Conservation (phyloP, 257 asterid genomes). For the Solanum okadae region DNA sequence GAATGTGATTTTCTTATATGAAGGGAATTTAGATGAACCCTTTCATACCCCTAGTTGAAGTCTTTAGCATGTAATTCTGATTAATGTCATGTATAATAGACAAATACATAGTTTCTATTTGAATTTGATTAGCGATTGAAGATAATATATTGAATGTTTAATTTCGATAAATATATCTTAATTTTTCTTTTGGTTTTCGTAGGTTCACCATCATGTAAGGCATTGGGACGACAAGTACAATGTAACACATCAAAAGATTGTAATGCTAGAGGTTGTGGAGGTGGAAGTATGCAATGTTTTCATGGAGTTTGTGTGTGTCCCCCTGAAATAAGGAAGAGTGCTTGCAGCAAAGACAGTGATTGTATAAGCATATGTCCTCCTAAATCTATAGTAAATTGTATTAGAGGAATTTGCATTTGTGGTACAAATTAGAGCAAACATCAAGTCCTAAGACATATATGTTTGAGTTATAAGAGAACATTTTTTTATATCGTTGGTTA, state of each 20-base stretch:
- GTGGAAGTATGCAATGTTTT: background rate
- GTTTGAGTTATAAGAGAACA: background rate
- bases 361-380: background rate
- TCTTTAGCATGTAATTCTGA: background rate
- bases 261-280: background rate
- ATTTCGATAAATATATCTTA: background rate
- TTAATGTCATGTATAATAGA: background rate
- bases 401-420: background rate
- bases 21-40: background rate
- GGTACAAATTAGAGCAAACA: background rate
- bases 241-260: background rate
- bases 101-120: background rate
- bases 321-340: no score
- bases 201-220: background rate
- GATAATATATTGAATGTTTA: background rate
- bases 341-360: background rate
- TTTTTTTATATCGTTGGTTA: no score
- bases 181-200: background rate
- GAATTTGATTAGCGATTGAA: background rate
- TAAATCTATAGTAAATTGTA: background rate
- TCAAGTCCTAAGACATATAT: background rate
- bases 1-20: background rate
- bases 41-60: background rate
- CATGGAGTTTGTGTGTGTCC: background rate
- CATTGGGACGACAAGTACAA: background rate